These are phyloP conservation scores for Proliferodiscus dingleyae DNA, from an alignment of 2,329 filamentous ascomycete species.

Conservation along the genomic window DNA sequence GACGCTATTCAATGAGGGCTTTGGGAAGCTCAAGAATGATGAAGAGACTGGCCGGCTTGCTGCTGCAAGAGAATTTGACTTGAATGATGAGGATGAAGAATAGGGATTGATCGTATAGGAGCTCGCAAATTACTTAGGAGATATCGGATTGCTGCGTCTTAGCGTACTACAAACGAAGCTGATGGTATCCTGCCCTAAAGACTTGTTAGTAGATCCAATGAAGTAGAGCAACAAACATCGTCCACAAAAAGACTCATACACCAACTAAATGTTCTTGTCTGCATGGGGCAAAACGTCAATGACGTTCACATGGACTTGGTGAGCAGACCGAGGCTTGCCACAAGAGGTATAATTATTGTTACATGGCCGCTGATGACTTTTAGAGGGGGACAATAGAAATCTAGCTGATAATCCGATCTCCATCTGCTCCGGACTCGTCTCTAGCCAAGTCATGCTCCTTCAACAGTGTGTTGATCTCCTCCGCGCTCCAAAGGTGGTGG, in stretches of 20 bases:
- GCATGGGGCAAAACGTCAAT: no score
- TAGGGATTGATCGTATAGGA: constrained; percentile 1
- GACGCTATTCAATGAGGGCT: constrained; percentile 25
- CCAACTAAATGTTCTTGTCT: no score
- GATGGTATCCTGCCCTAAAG: no score
- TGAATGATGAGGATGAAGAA: constrained; percentile 21
- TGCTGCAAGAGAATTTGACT: constrained; percentile 17
- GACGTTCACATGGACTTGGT: no score
- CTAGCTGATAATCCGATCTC: constrained; percentile 30
- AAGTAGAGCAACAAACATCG: no score
- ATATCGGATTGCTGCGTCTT: no score
- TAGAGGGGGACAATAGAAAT: constrained; percentile 9
- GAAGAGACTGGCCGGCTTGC: constrained; percentile 23
- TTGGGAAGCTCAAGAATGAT: constrained; percentile 31
- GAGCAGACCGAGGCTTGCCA: constrained; percentile 4
- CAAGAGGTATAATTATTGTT: constrained; percentile 24
- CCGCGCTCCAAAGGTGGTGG: constrained; percentile 93
- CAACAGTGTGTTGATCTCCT: constrained; percentile 90
- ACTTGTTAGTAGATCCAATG: no score
- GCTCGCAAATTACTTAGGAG: no score
- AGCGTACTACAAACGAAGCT: neutral
- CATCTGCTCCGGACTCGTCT: constrained; percentile 48
- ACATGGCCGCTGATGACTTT: constrained; percentile 19
- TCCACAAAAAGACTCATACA: no score
- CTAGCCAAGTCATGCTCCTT: constrained; percentile 96